Evolutionary conservation across 2,329 filamentous ascomycete genomes (phyloP), one percentile per base, ranked within the genome.

Genomic region (Zasmidium angulare): DNA sequence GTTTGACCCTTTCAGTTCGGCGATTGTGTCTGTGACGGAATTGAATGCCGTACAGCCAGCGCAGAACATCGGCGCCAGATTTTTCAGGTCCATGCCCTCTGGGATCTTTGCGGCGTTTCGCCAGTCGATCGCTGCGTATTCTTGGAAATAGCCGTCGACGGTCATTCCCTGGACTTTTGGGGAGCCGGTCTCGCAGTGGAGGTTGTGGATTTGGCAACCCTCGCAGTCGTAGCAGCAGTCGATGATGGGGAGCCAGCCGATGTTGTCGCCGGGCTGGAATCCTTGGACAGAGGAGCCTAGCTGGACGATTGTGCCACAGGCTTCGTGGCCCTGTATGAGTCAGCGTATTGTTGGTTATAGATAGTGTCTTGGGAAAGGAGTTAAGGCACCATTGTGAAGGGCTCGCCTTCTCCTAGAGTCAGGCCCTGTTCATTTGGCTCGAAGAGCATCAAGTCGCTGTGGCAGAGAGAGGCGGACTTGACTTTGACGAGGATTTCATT

Each of bases 11-110:
- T 50, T 53, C 6, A 66, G 56, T 50, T 60, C 59, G 4, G 52
- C 48, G 23, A 60, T 50, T 2, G 62, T 64, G 23, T 62, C 62
- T 2, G 46, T 50, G 1, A 63, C 62, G 31, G 59, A 79, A 62
- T 62, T 64, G 46, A 55, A 64, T 17, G 62, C 57, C 11, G 62
- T 64, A 23, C 56, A 58, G 7, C 62, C 62, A 1, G 62, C 62
- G 26, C 62, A 64, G 43, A 63, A 64, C 26, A 64, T 48, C 23
- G 62, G 62, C n/a, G 60, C 57, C 23, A 59, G 50, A 23, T 9
- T 43, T 4, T 49, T 52, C 36, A 64, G 31, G n/a, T 64, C 55
- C 60, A 64, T 62, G 1, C 60, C 62, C 11, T 63, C 58, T 2
- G 62, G 60, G 23, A 64, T 57, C 17, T 58, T 58, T 17, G 55